phyloP scores from a whole-genome alignment of 1,139 yeast species.

The Wickerhamomyces sp. region DNA sequence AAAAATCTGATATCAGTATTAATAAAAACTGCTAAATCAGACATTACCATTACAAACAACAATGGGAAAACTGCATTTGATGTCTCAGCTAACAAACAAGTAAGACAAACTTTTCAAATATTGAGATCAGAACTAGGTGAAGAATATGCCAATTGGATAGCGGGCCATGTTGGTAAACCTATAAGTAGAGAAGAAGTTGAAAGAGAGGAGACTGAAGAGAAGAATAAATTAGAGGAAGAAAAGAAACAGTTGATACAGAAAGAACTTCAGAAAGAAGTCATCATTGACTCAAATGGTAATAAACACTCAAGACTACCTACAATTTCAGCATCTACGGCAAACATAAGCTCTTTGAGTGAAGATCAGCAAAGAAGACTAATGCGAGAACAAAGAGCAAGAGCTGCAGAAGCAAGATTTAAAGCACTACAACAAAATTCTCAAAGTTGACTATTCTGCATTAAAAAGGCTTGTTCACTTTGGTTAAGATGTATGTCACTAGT shows the following conservation, averaged over 20 bases:
- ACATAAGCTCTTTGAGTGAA: constrained; percentile 42
- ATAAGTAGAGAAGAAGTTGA: constrained; percentile 61
- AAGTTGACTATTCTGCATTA: neutral
- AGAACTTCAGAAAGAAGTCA: constrained; percentile 28
- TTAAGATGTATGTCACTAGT: constrained; percentile 16
- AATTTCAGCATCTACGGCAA: constrained; percentile 24
- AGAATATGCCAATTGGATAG: constrained; percentile 60
- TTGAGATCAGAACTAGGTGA: constrained; percentile 71
- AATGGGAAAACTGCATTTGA: constrained; percentile 66
- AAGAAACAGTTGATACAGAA: constrained; percentile 29
- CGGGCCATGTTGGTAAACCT: constrained; percentile 63
- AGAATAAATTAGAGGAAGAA: constrained; percentile 24
- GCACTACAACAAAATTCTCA: constrained; percentile 6
- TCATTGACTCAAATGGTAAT: constrained; percentile 15
- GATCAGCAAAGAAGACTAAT: constrained; percentile 73
- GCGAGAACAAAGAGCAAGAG: constrained; percentile 94
- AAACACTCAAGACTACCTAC: constrained; percentile 25
- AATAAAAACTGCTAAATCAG: constrained; percentile 61
- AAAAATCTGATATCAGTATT: constrained; percentile 65
- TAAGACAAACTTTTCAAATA: constrained; percentile 59
- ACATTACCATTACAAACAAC: constrained; percentile 55
- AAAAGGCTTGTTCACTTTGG: constrained; percentile 18
- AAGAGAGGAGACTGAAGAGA: constrained; percentile 39
- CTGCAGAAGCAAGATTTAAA: constrained; percentile 84
- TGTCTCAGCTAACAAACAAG: constrained; percentile 39